These are phyloP conservation scores for Tuber brumale DNA, from an alignment of 495 filamentous ascomycete species.

Conservation along the genomic window DNA sequence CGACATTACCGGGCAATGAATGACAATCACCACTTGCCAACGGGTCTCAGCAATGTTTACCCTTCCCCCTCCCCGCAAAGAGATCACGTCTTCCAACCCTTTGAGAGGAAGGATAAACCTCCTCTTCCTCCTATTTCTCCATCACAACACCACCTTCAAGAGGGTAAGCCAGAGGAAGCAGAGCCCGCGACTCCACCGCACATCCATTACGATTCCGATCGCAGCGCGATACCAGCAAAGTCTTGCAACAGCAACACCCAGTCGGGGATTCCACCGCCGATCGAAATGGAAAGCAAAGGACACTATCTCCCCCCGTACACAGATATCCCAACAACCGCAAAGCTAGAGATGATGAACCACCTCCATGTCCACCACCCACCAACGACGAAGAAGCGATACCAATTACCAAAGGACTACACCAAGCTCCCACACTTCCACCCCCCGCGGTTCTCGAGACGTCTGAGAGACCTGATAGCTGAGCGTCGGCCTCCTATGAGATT, in stretches of 20 bases:
- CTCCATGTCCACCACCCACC: background rate
- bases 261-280: slow-evolving; percentile 13
- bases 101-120: slow-evolving; percentile 5
- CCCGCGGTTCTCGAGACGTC: slow-evolving; percentile 26
- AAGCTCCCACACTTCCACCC: slow-evolving; percentile 34
- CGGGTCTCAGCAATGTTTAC: slow-evolving; percentile 18
- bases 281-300: background rate
- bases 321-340: background rate
- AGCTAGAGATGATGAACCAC: background rate
- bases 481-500: slow-evolving; percentile 29
- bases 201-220: slow-evolving; percentile 19
- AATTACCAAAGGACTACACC: slow-evolving; percentile 22
- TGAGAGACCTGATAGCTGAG: slow-evolving; percentile 26
- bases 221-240: slow-evolving; percentile 14
- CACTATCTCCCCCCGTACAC: background rate
- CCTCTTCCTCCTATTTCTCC: slow-evolving; percentile 4
- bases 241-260: slow-evolving; percentile 21
- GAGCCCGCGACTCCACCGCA: slow-evolving; percentile 28
- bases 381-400: background rate
- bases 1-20: background rate
- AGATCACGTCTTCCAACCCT: slow-evolving; percentile 30
- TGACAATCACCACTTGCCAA: background rate
- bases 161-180: slow-evolving; percentile 21
- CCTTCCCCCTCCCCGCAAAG: slow-evolving; percentile 21
- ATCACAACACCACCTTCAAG: slow-evolving; percentile 15